These are phyloP conservation scores for Fusarium agapanthi DNA, from an alignment of 2,329 filamentous ascomycete genomes.

Conservation along the genomic window DNA sequence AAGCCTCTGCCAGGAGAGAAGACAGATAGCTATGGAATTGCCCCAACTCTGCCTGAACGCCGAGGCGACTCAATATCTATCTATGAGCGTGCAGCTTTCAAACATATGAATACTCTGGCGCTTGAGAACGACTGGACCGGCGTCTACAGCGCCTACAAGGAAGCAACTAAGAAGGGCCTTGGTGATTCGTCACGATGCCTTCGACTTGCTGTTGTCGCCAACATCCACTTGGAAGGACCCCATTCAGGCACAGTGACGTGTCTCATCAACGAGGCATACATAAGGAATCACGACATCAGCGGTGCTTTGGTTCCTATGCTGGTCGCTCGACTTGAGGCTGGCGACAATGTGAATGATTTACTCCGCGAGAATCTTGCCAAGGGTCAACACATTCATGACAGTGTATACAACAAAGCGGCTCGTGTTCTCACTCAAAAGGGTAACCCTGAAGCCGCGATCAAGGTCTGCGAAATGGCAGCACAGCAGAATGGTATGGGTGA, in stretches of 20 bases:
- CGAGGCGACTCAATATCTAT: slow-evolving; percentile 32
- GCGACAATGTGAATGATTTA: slow-evolving; percentile 40
- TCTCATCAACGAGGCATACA: slow-evolving; percentile 52
- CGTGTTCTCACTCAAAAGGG: slow-evolving; percentile 44
- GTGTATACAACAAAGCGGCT: slow-evolving; percentile 49
- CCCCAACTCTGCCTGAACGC: slow-evolving; percentile 24
- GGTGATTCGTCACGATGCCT: slow-evolving; percentile 53
- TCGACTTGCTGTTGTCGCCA: slow-evolving; percentile 57
- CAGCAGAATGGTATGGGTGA: slow-evolving; percentile 49
- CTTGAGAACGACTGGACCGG: slow-evolving; percentile 43
- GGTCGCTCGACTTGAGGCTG: slow-evolving; percentile 48
- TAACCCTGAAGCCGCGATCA: slow-evolving; percentile 43
- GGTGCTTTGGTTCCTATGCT: slow-evolving; percentile 52
- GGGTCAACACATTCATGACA: slow-evolving; percentile 47
- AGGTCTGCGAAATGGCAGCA: slow-evolving; percentile 49
- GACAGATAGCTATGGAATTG: slow-evolving; percentile 2
- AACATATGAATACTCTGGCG: slow-evolving; percentile 53
- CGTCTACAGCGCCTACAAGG: slow-evolving; percentile 51
- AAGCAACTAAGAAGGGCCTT: slow-evolving; percentile 41
- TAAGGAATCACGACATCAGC: slow-evolving; percentile 53
- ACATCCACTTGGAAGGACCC: slow-evolving; percentile 46
- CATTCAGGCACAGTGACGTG: slow-evolving; percentile 46
- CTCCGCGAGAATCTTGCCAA: slow-evolving; percentile 43
- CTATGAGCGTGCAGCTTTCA: slow-evolving; percentile 37
- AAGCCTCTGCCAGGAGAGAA: slow-evolving; percentile 30